A percentile compares a stretch with the other conserved stretches of the same genome.
These are phyloP conservation scores for Ustilago esculenta DNA, from an alignment of 1,284 basidiomycete species.

Conservation along the genomic window DNA sequence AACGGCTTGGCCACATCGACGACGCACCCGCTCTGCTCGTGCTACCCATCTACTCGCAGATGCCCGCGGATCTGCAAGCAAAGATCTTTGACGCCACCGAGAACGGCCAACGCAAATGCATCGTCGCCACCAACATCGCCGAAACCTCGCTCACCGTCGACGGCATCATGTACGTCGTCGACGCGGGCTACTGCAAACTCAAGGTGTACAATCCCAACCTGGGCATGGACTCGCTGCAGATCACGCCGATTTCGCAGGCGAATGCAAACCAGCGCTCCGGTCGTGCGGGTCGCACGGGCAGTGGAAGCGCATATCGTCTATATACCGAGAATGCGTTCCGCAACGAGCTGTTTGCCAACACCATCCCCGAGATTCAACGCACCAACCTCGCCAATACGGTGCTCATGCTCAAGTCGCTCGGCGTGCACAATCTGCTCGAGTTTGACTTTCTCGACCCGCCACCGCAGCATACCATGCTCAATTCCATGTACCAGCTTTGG, in stretches of 20 bases:
- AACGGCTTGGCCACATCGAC: conserved; percentile 88
- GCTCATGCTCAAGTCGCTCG: conserved; percentile 89
- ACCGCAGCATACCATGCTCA: conserved; percentile 71
- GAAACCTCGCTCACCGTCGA: conserved; percentile 96
- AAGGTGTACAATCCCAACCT: conserved; percentile 99
- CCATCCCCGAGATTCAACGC: conserved; percentile 96
- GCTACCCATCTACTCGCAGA: conserved; percentile 97
- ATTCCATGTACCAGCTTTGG: conserved; percentile 99
- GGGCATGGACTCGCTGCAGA: conserved; percentile 98
- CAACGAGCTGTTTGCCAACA: conserved; percentile 95
- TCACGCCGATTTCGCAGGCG: conserved; percentile 93
- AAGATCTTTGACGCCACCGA: conserved; percentile 94
- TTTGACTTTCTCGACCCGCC: conserved; percentile 99
- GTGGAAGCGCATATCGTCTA: conserved; percentile 87
- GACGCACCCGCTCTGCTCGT: conserved; percentile 86
- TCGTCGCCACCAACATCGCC: conserved; percentile 98
- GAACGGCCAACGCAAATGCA: conserved; percentile 94
- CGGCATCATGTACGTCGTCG: conserved; percentile 96
- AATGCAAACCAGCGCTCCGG: conserved; percentile 96
- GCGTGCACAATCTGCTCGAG: conserved; percentile 91
- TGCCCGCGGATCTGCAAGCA: conserved; percentile 98
- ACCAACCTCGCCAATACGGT: conserved; percentile 98
- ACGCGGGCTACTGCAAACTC: conserved; percentile 94
- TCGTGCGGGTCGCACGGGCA: conserved; percentile 91
- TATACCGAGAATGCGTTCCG: conserved; percentile 96